Base-by-base conservation (phyloP, 129 eudicot genomes). In the Mikania micrantha region DNA sequence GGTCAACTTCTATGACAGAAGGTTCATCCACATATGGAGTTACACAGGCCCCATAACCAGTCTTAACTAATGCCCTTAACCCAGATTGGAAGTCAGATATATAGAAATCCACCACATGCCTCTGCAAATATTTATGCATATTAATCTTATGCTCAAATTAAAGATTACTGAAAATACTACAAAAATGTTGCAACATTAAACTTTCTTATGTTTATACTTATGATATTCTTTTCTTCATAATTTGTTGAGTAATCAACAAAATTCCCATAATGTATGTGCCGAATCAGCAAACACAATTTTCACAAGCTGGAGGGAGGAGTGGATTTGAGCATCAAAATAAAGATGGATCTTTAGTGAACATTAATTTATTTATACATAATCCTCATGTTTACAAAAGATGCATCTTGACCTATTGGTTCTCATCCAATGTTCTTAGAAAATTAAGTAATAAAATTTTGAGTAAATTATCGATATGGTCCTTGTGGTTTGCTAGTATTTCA, bases 11-110 rank as follows among this genome's bases (percentile, higher is more conserved):
- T 59, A 86, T 39, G 20, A 83, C 85, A 64, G 77, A 71, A 64
- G 92, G 75, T 78, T 86, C 92, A 36, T 82, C 88, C 7, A 86
- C 92, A 75, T 77, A 83, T 29, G 88, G 88, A 71, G 92, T 82
- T 69, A 86, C 92, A 39, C 84, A 81, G 10, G 92, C 88, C 32
- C 88, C 92, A 63, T 78, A 79, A 17, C 92, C 92, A 20, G 88
- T 81, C 74, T 85, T 85, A 29, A 85, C 92, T 70, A 86, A 75
- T 21, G 92, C 92, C 78, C 92, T 80, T 64, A 86, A 68, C 29
- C 92, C 92, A 59, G 91, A 85, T 60, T 85, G 91, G 77, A 85
- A 85, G 66, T 85, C 91, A 0, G 91, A 85, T 72, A 86, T 82
- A 83, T 86, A 86, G 45, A 86, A 86, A 69, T 86, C 92, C 64